A percentile compares a stretch with the other conserved stretches of the same genome.
phyloP scores from a whole-genome alignment of 148 eudicot genomes.

The Vaccinium macrocarpon region DNA sequence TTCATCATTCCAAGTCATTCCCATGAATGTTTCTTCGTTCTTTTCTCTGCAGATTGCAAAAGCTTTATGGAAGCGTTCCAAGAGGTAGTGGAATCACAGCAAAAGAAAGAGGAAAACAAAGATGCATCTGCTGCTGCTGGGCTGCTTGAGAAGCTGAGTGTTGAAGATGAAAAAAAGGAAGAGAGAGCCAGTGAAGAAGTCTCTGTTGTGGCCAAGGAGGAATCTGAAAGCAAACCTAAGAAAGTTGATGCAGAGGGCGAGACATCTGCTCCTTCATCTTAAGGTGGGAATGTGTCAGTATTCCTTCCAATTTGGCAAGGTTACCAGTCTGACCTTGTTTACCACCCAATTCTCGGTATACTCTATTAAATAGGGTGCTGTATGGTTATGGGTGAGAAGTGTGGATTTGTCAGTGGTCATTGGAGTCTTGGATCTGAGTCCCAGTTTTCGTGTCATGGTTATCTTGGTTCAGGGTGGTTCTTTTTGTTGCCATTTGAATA shows the following conservation, averaged over 20 bases:
- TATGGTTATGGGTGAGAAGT: conserved; percentile 22
- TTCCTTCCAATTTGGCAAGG: conserved; percentile 14
- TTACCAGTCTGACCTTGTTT: conserved; percentile 11
- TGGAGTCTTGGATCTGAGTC: conserved; percentile 15
- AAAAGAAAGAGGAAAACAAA: conserved; percentile 47
- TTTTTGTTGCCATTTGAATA: not conserved
- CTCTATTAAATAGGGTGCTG: conserved; percentile 1
- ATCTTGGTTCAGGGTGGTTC: not conserved
- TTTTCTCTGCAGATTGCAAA: conserved; percentile 59
- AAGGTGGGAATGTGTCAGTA: not conserved
- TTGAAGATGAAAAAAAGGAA: conserved; percentile 47
- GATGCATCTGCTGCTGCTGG: conserved; percentile 64
- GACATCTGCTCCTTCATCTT: conserved; percentile 34
- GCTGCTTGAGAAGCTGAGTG: conserved; percentile 64
- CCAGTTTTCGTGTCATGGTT: conserved; percentile 11
- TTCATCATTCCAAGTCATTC: not conserved
- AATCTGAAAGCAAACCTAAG: conserved; percentile 24
- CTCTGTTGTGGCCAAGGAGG: conserved; percentile 27
- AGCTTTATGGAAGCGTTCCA: conserved; percentile 66
- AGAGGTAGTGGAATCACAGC: conserved; percentile 76
- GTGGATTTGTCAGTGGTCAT: conserved; percentile 18
- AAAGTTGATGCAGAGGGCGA: conserved; percentile 32
- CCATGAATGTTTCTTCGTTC: not conserved
- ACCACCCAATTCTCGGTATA: conserved; percentile 1
- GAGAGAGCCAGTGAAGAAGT: conserved; percentile 34